Percentiles rank a stretch among this genome's conserved stretches.
Evolutionary conservation across 371 early-diverging fungal genomes (phyloP).

Genomic region (Mortierella sp.): DNA sequence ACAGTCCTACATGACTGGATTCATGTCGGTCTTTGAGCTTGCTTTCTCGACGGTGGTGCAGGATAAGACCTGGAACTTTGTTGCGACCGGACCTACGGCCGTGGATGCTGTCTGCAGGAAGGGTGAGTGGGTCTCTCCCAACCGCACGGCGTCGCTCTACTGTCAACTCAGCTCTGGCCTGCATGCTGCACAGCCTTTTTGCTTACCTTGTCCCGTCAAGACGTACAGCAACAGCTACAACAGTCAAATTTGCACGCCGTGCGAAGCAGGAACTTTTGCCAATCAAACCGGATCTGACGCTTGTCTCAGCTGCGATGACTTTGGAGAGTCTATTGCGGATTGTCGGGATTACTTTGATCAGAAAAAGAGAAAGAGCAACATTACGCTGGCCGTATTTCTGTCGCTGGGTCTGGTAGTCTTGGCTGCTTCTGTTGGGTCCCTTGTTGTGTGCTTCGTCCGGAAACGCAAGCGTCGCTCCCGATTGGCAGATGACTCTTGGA

Average conservation of each 20-base stretch:
- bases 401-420: conserved; percentile 27
- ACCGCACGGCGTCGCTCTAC: conserved; percentile 15
- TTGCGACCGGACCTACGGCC: conserved; percentile 26
- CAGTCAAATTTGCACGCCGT: conserved; percentile 27
- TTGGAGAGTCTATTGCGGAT: not conserved
- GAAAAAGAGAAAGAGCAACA: conserved; percentile 12
- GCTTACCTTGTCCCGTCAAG: conserved; percentile 18
- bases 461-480: conserved; percentile 37
- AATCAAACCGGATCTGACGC: conserved; percentile 16
- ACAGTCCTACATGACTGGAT: conserved; percentile 49
- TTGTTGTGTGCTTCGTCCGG: conserved; percentile 13
- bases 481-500: conserved; percentile 50
- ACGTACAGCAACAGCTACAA: conserved; percentile 25
- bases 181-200: conserved; percentile 24
- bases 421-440: not conserved
- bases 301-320: conserved; percentile 34
- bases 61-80: conserved; percentile 39
- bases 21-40: conserved; percentile 45
- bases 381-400: conserved; percentile 32
- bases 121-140: conserved; percentile 16
- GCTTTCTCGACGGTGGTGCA: conserved; percentile 41
- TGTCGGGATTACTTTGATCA: conserved; percentile 24
- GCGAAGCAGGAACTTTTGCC: conserved; percentile 31
- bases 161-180: conserved; percentile 9
- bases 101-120: conserved; percentile 25